Evolutionary conservation across 192 early-diverging fungal species (phyloP).

Genomic region (Gamsiella multidivaricata): DNA sequence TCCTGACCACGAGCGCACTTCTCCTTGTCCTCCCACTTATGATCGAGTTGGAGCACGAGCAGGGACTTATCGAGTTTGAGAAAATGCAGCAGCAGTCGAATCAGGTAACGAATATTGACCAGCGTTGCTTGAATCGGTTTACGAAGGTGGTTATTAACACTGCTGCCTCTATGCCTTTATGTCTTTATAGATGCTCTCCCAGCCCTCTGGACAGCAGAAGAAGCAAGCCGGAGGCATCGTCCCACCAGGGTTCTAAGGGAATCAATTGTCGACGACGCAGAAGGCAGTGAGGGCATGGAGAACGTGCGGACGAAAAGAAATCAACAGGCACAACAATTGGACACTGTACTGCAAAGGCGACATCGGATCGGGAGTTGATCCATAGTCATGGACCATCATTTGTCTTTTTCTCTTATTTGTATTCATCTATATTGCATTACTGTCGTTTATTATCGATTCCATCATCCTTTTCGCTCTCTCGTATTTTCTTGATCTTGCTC

Average conservation of each 20-base stretch:
- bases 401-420: not conserved
- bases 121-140: not conserved
- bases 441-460: too few species aligned
- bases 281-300: not conserved
- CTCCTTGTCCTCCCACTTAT: conserved; percentile 88
- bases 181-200: conserved; percentile 41
- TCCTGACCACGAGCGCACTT: conserved; percentile 86
- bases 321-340: not conserved
- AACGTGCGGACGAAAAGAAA: not conserved
- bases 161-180: not conserved
- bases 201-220: conserved; percentile 46
- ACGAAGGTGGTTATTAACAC: not conserved
- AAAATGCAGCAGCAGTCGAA: conserved; percentile 65
- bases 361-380: not conserved
- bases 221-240: conserved; percentile 45
- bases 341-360: not conserved
- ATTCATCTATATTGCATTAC: not conserved
- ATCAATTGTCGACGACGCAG: not conserved
- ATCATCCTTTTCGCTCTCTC: too few species aligned
- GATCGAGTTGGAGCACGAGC: conserved; percentile 88
- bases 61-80: conserved; percentile 87
- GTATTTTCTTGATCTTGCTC: too few species aligned
- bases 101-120: conserved; percentile 18
- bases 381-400: not conserved
- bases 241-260: conserved; percentile 42